Base-by-base conservation (phyloP, 1,284 basidiomycete species). In the Ustilago vetiveriae region DNA sequence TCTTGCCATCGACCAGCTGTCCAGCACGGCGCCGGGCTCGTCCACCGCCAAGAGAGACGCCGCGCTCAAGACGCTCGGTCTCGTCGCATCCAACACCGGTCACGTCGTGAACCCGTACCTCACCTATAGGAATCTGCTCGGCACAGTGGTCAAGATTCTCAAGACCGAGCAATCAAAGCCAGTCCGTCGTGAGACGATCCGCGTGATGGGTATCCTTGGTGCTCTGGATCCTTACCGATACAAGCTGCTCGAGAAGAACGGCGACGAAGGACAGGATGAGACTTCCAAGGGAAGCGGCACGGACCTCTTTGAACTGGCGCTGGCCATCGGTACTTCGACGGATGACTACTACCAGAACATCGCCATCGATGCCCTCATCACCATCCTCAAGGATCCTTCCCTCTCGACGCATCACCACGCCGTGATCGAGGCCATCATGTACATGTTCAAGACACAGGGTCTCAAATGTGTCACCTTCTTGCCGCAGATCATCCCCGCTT, bases 341-440 rank as follows among this genome's bases (percentile, higher is more conserved):
- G 96, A 98, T 74, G 96, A 98, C 80, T 98, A 97, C 83, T 98
- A 94, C 84, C 96, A 98, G 82, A 94, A 92, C 7, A 92, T 96
- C 4, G 95, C 94, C 36, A 92, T 99, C 83, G 91, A 90, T 41
- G 89, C 93, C 2, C 86, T 99, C 21, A 87, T 98, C 41, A 87
- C 88, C 47, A 92, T 98, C 52, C 84, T 99, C 70, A 91, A 90
- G 79, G 96, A 82, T 40, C 71, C 73, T 19, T 63, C 78, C 39
- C 64, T 82, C 13, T 69, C 75, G 11, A 72, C 73, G 39, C 80
- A 94, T 76, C 94, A 98, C 75, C 82, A 92, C 29, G 83, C 84
- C 40, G 95, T 95, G 58, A 95, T 98, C 70, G 94, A 98, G 82
- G 94, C 95, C 2, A 91, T 99, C 77, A 98, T 98, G 92, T 92